Base-by-base conservation (phyloP, 768 basidiomycete species). In the Russula sp. region DNA sequence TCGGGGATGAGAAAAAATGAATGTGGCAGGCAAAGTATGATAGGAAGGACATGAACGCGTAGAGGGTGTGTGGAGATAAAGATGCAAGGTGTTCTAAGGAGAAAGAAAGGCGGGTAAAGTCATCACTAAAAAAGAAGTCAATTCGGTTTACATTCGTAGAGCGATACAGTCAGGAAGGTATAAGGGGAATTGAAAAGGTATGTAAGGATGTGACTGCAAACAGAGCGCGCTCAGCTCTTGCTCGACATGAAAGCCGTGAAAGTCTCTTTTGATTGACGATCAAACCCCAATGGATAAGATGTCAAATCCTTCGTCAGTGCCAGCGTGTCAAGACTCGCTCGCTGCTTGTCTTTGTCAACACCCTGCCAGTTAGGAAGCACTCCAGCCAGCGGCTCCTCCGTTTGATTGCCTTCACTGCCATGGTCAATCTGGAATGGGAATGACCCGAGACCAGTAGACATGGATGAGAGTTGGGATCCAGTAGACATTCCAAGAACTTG, bases 381-480 rank as follows among this genome's bases (percentile, higher is more conserved):
- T 35, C 18, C 32, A 18, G 25, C 22, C 2, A 41, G 16, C 5
- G 25, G 41, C 35, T 61, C 63, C 14, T 54, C 59, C 25, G n/a
- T 16, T 18, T 64, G 39, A 69, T 73, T 43, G 70, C 56, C 43
- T 9, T 63, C 57, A 32, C 45, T 71, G 58, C 84, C 84, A 36
- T 84, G 77, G 66, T 90, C 88, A 69, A 93, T 89, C 63, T 91
- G 88, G 82, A 93, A 93, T 42, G 90, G 85, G 79, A 90, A 93
- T 29, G 86, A 87, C 18, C 86, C 87, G 43, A 93, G 76, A n/a
- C 89, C 90, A 29, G 87, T 85, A 22, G 88, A 88, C 38, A 84
- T 82, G 5, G 88, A 87, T 11, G 90, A 90, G 38, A 87, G 70
- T 70, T 88, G 83, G n/a, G 87, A 90, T 10, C 78, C 85, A 5